A percentile compares a stretch with the other conserved stretches of the same genome.
Evolutionary conservation across 2,329 filamentous ascomycete species (phyloP).

Genomic region (Stachybotrys chartarum): DNA sequence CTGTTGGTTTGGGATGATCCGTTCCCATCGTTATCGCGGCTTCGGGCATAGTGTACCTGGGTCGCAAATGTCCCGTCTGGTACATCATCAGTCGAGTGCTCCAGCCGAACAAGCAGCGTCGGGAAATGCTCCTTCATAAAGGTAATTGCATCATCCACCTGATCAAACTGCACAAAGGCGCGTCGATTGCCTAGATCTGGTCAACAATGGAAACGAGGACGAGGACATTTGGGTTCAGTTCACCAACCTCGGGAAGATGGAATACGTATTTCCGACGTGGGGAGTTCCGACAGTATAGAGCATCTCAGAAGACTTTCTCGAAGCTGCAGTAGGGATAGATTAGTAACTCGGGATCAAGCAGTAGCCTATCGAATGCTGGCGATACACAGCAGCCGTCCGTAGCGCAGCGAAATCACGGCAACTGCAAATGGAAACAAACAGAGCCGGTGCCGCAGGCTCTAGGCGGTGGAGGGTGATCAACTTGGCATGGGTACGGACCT

Average conservation of each 20-base stretch:
- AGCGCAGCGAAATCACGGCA: background rate
- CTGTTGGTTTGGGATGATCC: constrained; percentile 7
- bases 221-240: background rate
- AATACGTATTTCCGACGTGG: constrained; percentile 30
- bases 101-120: constrained; percentile 27
- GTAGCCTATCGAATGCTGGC: too few species aligned
- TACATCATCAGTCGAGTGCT: constrained; percentile 27
- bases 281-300: constrained; percentile 26
- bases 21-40: constrained; percentile 25
- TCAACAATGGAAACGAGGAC: constrained; percentile 5
- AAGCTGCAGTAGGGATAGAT: constrained; percentile 16
- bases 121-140: constrained; percentile 37
- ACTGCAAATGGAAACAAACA: background rate
- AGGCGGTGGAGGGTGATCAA: background rate
- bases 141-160: constrained; percentile 29
- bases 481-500: constrained; percentile 32
- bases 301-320: constrained; percentile 26
- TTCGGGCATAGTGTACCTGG: constrained; percentile 34
- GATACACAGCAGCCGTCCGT: background rate
- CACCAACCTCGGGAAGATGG: constrained; percentile 24
- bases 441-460: background rate
- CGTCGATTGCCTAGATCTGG: constrained; percentile 26
- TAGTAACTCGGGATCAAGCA: background rate
- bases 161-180: constrained; percentile 34
- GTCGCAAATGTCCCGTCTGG: constrained; percentile 29